Evolutionary conservation across 2,329 filamentous ascomycete species (phyloP), one percentile per base, ranked within the genome.

Genomic region (Penicillium digitatum): DNA sequence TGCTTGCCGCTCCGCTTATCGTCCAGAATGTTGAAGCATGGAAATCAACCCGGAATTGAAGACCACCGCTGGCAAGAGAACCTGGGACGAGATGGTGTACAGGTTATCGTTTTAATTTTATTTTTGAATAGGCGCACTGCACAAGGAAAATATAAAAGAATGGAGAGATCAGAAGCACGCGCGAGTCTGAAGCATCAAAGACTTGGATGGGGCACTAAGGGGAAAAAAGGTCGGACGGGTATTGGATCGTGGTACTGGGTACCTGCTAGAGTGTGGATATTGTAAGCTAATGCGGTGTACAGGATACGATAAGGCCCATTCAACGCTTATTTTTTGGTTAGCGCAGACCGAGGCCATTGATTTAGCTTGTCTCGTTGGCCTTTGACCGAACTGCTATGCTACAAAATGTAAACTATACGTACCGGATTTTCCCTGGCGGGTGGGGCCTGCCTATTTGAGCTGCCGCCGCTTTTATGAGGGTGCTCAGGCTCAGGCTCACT

Each of bases 11-110:
- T 72, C 67, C 68, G 66, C 62, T 72, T 75, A 75, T 70, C 61
- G 66, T 68, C 68, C 69, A 72, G 68, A 76, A 76, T 75, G 65
- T 70, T 75, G 73, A 74, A 72, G 72, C 74, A 76, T 76, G 72
- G 72, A 74, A 75, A 68, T 70, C 65, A 69, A 67, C 65, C 62
- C 57, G 57, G 63, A 54, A 65, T 62, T 57, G 60, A 62, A 61
- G 57, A 66, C 53, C 60, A 66, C 56, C 59, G 66, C 62, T 68
- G 63, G 63, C 61, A 63, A 62, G 62, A 59, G 57, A 61, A 53
- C 64, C 62, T 62, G 60, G 60, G 58, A 7, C 44, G 20, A 49
- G 63, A 59, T 62, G 58, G 53, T 54, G 22, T 48, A 35, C 51
- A 54, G 51, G 37, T 29, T 54, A 37, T 54, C 51, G 14, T 22